Evolutionary conservation across 2,329 filamentous ascomycete genomes (phyloP), one percentile per base, ranked within the genome.

Genomic region (Cladosporium halotolerans): DNA sequence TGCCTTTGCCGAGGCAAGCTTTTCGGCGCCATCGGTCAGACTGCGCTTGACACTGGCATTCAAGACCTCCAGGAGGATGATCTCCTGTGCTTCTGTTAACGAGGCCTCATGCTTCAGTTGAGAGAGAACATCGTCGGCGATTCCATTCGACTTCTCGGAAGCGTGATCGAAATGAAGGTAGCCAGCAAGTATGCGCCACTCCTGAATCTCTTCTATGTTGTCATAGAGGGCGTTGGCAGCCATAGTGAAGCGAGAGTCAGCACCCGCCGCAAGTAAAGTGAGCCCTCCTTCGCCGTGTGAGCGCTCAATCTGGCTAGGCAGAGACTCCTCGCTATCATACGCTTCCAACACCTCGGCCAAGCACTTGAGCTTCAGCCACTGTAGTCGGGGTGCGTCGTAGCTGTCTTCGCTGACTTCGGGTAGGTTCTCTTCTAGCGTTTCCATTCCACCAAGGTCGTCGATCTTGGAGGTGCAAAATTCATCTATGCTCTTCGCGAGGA

Each of bases 81-180:
- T 79, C 67, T 97, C 92, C 67, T 99, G 91, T 11, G 80, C 80
- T 42, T 86, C 79, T 23, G 81, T 78, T 4, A 92, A 84, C 40
- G 86, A 87, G 61, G 89, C 86, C 28, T 85, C 81, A 56, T 81
- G 79, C 63, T 86, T 88, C 47, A 95, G 79, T 23, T 80, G 77
- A 14, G 75, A 75, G 47, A 88, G 80, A 1, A 82, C 72, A 55
- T 84, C 81, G 28, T 80, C 79, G 45, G 79, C 78, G 2, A 78
- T 69, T 59, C 77, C 70, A 61, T 83, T 74, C 68, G 82, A 67
- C 64, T 72, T 58, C 36, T 63, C 58, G 31, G 68, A 65, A 0
- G 90, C 93, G 69, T 97, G 91, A 63, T 99, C 93, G 66, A 89
- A 95, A 2, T 99, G 76, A 6, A 99, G 79, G 68, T 96, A 99